These are phyloP conservation scores for Tetrahymena malaccensis DNA, from an alignment of 73 alveolate species.

Conservation along the genomic window DNA sequence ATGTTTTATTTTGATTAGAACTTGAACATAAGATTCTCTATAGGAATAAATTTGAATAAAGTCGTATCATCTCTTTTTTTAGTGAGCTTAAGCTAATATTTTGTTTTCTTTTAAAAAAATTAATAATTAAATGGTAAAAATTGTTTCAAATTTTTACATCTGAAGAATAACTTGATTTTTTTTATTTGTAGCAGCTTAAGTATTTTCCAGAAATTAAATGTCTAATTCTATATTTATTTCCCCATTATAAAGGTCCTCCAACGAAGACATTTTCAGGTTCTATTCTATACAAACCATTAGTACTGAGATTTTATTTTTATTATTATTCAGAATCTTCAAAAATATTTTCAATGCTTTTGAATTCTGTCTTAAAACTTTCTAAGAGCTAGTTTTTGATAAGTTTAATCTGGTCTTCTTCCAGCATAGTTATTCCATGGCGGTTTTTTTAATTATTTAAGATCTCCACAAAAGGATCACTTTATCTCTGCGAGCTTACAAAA, in stretches of 20 bases:
- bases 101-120: neutral
- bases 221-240: slow-evolving; percentile 13
- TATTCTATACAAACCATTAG: slow-evolving; percentile 32
- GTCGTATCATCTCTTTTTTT: neutral
- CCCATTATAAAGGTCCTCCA: slow-evolving; percentile 42
- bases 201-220: slow-evolving; percentile 21
- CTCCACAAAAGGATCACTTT: neutral
- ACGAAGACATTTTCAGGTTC: neutral
- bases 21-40: slow-evolving; percentile 14
- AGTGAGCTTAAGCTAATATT: neutral
- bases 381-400: neutral
- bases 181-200: neutral
- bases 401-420: neutral
- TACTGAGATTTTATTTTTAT: slow-evolving; percentile 1
- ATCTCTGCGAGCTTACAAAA: neutral
- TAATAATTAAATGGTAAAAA: neutral
- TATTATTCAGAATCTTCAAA: neutral
- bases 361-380: neutral
- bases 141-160: neutral
- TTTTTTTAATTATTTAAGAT: neutral
- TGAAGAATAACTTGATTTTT: neutral
- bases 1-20: slow-evolving; percentile 5
- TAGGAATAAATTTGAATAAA: slow-evolving; percentile 14
- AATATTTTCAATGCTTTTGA: neutral
- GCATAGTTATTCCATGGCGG: neutral